Evolutionary conservation across 306 rosid genomes (phyloP).

Genomic region (Rosa lucieae): DNA sequence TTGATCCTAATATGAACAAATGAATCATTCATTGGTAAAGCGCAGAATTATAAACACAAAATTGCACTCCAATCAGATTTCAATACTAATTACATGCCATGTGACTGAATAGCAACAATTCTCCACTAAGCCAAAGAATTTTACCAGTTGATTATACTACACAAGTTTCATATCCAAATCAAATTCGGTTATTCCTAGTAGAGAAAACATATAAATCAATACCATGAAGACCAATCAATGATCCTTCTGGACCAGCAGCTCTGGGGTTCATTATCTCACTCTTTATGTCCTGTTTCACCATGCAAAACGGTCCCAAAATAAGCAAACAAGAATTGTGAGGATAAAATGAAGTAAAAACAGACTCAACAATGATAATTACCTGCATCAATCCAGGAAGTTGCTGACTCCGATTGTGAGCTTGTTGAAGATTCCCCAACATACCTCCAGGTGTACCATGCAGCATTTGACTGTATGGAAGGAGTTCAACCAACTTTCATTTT

Average conservation of each 20-base stretch:
- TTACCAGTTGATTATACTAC: neutral
- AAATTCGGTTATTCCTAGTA: neutral
- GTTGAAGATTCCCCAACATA: constrained; percentile 44
- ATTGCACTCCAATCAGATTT: neutral
- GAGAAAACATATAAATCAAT: constrained; percentile 12
- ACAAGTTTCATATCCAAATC: neutral
- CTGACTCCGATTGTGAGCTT: constrained; percentile 46
- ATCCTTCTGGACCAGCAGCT: constrained; percentile 44
- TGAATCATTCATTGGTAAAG: constrained; percentile 20
- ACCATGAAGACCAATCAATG: constrained; percentile 48
- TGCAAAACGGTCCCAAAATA: constrained; percentile 24
- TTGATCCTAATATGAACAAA: constrained; percentile 47
- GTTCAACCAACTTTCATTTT: constrained; percentile 24
- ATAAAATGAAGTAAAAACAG: constrained; percentile 19
- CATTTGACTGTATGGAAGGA: constrained; percentile 51
- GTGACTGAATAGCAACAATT: neutral
- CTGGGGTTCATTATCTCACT: constrained; percentile 48
- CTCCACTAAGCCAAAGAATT: neutral
- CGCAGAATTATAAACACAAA: constrained; percentile 11
- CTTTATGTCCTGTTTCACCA: constrained; percentile 51
- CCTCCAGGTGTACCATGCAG: constrained; percentile 38
- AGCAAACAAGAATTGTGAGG: neutral
- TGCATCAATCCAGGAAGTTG: constrained; percentile 49
- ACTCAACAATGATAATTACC: constrained; percentile 30
- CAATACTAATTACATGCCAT: neutral